These are phyloP conservation scores for Colletotrichum nymphaeae DNA, from an alignment of 2,329 filamentous ascomycete genomes.

Conservation along the genomic window DNA sequence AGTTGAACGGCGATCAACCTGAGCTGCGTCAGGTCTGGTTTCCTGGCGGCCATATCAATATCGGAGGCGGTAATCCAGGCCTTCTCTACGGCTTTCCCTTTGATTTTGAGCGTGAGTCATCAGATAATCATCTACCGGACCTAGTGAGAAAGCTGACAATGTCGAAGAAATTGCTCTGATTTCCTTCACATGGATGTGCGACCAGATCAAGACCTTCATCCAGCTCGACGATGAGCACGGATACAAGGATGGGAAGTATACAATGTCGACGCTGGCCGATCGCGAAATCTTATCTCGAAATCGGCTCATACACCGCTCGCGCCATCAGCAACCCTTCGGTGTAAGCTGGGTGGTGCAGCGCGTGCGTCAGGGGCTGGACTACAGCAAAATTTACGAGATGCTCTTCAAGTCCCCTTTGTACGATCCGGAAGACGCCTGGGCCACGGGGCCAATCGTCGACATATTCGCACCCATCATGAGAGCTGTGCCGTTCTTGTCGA, in stretches of 20 bases:
- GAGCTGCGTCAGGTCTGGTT: slow-evolving; percentile 28
- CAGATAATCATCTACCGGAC: no score
- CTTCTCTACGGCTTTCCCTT: not conserved
- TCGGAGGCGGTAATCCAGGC: slow-evolving; percentile 17
- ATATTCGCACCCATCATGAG: slow-evolving; percentile 10
- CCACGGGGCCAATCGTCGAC: slow-evolving; percentile 13
- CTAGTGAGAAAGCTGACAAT: not conserved
- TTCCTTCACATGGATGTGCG: slow-evolving; percentile 36
- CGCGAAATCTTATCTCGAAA: not conserved
- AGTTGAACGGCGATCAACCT: not conserved
- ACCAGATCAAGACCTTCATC: not conserved
- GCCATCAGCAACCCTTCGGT: not conserved
- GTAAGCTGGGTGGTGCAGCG: not conserved
- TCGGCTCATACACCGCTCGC: not conserved
- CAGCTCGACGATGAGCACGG: not conserved
- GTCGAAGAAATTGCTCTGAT: slow-evolving; percentile 31
- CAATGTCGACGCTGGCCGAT: not conserved
- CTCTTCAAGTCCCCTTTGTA: not conserved
- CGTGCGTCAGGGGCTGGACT: not conserved
- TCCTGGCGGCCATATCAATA: slow-evolving; percentile 19
- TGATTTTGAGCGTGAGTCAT: slow-evolving; percentile 11
- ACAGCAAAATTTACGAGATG: not conserved
- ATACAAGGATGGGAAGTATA: no score
- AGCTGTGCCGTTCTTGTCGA: slow-evolving; percentile 1
- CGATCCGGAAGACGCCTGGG: slow-evolving; percentile 13